Evolutionary conservation across 148 eudicot genomes (phyloP).

Genomic region (Vaccinium vitisidaea): DNA sequence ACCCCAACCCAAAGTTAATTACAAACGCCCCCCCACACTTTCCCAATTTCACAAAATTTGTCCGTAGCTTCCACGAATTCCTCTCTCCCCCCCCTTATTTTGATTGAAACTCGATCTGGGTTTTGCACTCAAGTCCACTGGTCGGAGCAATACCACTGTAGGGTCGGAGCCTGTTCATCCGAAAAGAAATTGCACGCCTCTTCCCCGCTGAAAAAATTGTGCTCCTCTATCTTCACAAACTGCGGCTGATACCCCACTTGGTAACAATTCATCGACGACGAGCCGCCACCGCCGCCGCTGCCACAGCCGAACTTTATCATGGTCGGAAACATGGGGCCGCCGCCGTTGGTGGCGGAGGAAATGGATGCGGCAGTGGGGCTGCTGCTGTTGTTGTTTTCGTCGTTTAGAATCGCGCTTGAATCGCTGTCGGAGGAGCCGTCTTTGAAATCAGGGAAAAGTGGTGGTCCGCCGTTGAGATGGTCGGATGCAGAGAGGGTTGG

Average conservation of each 20-base stretch:
- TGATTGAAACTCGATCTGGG: neutral
- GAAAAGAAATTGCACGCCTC: conserved; percentile 68
- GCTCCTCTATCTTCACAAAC: conserved; percentile 83
- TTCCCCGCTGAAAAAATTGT: conserved; percentile 76
- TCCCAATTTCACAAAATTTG: conserved; percentile 15
- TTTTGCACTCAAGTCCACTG: conserved; percentile 22
- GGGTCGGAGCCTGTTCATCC: conserved; percentile 33
- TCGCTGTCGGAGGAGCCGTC: conserved; percentile 81
- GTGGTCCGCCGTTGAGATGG: neutral
- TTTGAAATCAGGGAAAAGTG: conserved; percentile 40
- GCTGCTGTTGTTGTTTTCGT: conserved; percentile 36
- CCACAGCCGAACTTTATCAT: conserved; percentile 10
- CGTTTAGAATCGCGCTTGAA: conserved; percentile 85
- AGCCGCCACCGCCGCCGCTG: conserved; percentile 21
- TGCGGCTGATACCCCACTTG: conserved; percentile 54
- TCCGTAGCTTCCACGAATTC: neutral
- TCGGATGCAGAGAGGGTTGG: conserved; percentile 24
- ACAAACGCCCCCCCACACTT: neutral
- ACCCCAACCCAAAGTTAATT: neutral
- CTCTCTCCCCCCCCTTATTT: neutral
- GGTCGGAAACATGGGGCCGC: conserved; percentile 27
- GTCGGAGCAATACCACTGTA: conserved; percentile 27
- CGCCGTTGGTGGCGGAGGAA: conserved; percentile 25
- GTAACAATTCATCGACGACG: conserved; percentile 26
- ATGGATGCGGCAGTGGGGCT: conserved; percentile 50